Conservation (phyloP, 2,329 filamentous ascomycete species). For the Trichoderma guizhouense region DNA sequence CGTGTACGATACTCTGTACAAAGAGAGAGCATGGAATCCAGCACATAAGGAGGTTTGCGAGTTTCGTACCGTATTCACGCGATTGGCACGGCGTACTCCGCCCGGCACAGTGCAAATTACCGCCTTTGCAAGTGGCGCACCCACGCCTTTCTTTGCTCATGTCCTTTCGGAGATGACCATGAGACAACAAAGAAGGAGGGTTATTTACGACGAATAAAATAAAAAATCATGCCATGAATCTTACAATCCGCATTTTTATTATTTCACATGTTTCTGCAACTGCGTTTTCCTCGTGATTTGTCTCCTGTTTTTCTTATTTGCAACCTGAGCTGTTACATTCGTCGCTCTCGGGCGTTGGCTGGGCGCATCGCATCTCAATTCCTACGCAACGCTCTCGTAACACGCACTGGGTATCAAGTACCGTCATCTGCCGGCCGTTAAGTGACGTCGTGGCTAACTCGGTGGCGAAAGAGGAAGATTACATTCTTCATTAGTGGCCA, state of each 20-base stretch:
- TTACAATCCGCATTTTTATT: neutral
- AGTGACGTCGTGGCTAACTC: conserved; percentile 15
- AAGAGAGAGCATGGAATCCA: neutral
- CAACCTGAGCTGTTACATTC: neutral
- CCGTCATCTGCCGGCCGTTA: conserved; percentile 1
- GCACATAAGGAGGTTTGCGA: neutral
- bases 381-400: neutral
- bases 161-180: conserved; percentile 14
- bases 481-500: neutral
- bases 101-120: neutral
- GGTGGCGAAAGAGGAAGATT: conserved; percentile 12
- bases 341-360: neutral
- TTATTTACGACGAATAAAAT: neutral
- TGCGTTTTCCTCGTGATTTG: neutral
- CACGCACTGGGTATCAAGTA: neutral
- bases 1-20: neutral
- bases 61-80: neutral
- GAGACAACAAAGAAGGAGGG: neutral
- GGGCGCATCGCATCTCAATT: neutral
- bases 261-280: neutral
- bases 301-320: neutral
- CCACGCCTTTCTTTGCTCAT: neutral
- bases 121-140: neutral
- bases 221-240: conserved; percentile 5
- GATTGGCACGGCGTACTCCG: conserved; percentile 10